These are phyloP conservation scores for Rhizopogon salebrosus DNA, from an alignment of 768 basidiomycete genomes.

Conservation along the genomic window DNA sequence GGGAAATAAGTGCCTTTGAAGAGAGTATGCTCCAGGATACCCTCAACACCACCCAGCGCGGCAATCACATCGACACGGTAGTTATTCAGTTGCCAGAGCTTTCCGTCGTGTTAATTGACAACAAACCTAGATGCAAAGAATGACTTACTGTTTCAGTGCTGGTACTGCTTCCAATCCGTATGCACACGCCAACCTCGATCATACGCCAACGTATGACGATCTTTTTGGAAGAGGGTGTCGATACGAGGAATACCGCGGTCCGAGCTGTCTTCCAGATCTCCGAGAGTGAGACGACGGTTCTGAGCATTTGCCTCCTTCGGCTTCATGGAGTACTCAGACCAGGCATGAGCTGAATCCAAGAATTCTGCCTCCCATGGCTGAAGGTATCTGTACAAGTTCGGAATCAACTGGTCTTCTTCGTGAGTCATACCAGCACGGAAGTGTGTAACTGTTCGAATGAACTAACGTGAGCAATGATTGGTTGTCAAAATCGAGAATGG, in stretches of 20 bases:
- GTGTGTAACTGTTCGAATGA: constrained; percentile 65
- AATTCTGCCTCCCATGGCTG: constrained; percentile 99
- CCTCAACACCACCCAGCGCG: constrained; percentile 94
- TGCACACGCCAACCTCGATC: constrained; percentile 99
- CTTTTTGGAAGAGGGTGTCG: constrained; percentile 99
- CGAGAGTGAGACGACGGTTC: constrained; percentile 92
- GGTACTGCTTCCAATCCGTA: constrained; percentile 99
- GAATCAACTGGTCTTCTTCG: constrained; percentile 91
- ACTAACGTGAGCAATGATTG: neutral
- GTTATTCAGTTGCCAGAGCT: constrained; percentile 95
- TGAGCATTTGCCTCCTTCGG: constrained; percentile 98
- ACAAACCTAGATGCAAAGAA: constrained; percentile 8
- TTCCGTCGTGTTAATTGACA: constrained; percentile 65
- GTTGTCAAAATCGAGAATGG: neutral
- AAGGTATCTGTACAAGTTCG: constrained; percentile 94
- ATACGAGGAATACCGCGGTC: constrained; percentile 98
- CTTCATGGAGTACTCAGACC: constrained; percentile 99
- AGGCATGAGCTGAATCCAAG: constrained; percentile 95
- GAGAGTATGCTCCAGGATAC: constrained; percentile 92
- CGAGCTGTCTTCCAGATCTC: constrained; percentile 98
- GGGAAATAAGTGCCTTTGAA: constrained; percentile 99
- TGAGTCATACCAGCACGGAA: constrained; percentile 99
- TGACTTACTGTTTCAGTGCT: constrained; percentile 75
- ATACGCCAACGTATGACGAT: constrained; percentile 95
- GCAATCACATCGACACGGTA: constrained; percentile 99